A percentile compares a stretch with the other conserved stretches of the same genome.
phyloP scores from a whole-genome alignment of 768 basidiomycete genomes.

The Phylloporus scabripes region DNA sequence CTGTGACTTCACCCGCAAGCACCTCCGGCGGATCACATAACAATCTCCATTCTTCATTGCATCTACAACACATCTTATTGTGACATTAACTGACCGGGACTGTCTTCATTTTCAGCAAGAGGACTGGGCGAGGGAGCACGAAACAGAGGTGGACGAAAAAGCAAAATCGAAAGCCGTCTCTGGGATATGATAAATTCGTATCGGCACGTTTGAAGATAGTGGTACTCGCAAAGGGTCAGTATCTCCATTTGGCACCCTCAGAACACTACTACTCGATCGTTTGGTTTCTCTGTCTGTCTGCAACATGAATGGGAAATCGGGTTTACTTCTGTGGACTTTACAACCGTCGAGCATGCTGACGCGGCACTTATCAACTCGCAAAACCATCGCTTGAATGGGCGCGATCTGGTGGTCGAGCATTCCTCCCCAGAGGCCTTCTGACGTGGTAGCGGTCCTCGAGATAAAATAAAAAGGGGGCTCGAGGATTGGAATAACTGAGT shows the following conservation, averaged over 20 bases:
- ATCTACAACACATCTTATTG: no score
- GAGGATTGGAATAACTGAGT: no score
- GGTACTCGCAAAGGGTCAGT: slow-evolving; percentile 91
- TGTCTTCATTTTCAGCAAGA: no score
- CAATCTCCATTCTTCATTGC: no score
- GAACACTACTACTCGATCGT: neutral
- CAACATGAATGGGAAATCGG: slow-evolving; percentile 34
- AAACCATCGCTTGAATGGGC: slow-evolving; percentile 80
- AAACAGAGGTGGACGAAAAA: neutral
- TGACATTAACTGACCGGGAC: no score
- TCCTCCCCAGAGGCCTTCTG: slow-evolving; percentile 87
- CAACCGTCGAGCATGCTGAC: slow-evolving; percentile 71
- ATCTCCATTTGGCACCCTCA: slow-evolving; percentile 16
- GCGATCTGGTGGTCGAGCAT: slow-evolving; percentile 83
- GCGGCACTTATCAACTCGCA: slow-evolving; percentile 45
- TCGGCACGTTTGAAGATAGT: slow-evolving; percentile 96
- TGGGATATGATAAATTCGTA: slow-evolving; percentile 79
- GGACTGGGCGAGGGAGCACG: slow-evolving; percentile 27
- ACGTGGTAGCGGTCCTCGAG: slow-evolving; percentile 50
- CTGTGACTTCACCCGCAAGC: no score
- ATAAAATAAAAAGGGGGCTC: slow-evolving; percentile 22
- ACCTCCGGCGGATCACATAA: no score
- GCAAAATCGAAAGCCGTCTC: slow-evolving; percentile 32
- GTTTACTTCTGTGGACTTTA: slow-evolving; percentile 94
- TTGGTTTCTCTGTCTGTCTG: neutral